These are phyloP conservation scores for Trifolium fragiferum DNA, from an alignment of 306 rosid genomes.

Conservation along the genomic window DNA sequence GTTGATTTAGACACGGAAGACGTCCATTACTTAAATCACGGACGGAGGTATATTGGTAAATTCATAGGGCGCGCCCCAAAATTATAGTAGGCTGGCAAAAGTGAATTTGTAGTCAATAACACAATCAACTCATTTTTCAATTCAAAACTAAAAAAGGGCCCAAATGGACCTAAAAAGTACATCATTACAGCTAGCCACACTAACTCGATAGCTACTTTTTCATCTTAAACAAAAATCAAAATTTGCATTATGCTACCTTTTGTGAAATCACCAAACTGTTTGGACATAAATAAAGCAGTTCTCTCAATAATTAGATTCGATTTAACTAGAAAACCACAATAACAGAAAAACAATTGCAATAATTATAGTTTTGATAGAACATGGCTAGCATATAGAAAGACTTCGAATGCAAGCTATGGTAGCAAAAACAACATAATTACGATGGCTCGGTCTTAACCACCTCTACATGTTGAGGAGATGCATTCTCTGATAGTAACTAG, in stretches of 20 bases:
- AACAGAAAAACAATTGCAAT: constrained; percentile 16
- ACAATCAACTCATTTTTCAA: neutral
- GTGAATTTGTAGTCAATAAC: too few relatives aligned
- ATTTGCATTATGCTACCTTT: constrained; percentile 9
- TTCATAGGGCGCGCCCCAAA: too few relatives aligned
- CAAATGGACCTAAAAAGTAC: neutral
- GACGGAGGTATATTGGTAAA: too few relatives aligned
- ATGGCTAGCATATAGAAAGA: constrained; percentile 22
- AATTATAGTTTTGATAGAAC: constrained; percentile 34
- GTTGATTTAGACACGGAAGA: too few relatives aligned
- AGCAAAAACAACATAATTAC: constrained; percentile 40
- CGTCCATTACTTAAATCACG: too few relatives aligned
- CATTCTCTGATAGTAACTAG: neutral
- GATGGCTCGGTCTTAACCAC: constrained; percentile 61
- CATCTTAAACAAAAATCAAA: neutral
- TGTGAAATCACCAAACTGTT: constrained; percentile 8
- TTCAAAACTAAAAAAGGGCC: neutral
- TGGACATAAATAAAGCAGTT: neutral
- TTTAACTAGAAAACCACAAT: constrained; percentile 4
- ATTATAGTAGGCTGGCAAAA: too few relatives aligned
- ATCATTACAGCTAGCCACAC: constrained; percentile 1
- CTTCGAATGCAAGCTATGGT: constrained; percentile 49
- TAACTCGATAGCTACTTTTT: neutral
- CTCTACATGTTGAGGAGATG: constrained; percentile 13
- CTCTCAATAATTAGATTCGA: constrained; percentile 34